A percentile compares a stretch with the other conserved stretches of the same genome.
Conservation (phyloP, 441 rosid genomes). For the Syzygium malaccense region DNA sequence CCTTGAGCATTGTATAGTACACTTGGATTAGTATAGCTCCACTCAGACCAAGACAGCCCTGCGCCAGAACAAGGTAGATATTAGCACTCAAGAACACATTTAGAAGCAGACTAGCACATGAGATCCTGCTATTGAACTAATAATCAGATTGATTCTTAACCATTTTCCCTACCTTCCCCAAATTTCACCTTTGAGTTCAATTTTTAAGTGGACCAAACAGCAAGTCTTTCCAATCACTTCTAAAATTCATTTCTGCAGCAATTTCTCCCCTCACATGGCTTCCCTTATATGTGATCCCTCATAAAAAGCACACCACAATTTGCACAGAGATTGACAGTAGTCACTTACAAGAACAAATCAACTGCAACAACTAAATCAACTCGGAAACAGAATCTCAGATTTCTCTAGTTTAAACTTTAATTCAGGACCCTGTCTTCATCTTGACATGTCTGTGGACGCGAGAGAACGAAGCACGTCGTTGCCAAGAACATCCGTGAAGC, state of each 20-base stretch:
- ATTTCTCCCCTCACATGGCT: neutral
- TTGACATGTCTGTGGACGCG: neutral
- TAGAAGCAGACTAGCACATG: neutral
- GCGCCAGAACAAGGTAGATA: constrained; percentile 7
- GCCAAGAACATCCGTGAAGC: neutral
- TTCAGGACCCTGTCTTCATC: neutral
- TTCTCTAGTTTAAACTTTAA: neutral
- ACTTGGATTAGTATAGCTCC: constrained; percentile 53
- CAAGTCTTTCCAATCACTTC: neutral
- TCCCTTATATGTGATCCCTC: neutral
- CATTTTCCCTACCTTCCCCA: neutral
- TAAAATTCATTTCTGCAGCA: neutral
- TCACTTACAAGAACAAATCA: neutral
- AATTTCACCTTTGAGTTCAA: neutral
- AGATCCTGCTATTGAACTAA: neutral
- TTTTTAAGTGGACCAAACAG: neutral
- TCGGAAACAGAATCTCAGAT: neutral
- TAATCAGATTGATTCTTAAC: neutral
- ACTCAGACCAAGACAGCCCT: constrained; percentile 72
- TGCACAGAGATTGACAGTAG: neutral
- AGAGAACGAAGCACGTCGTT: neutral
- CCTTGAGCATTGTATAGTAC: constrained; percentile 30
- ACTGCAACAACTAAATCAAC: neutral
- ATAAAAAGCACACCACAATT: neutral
- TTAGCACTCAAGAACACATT: neutral